Evolutionary conservation across 371 early-diverging fungal species (phyloP), one percentile per base, ranked within the genome.

Genomic region (Mucor saturninus): DNA sequence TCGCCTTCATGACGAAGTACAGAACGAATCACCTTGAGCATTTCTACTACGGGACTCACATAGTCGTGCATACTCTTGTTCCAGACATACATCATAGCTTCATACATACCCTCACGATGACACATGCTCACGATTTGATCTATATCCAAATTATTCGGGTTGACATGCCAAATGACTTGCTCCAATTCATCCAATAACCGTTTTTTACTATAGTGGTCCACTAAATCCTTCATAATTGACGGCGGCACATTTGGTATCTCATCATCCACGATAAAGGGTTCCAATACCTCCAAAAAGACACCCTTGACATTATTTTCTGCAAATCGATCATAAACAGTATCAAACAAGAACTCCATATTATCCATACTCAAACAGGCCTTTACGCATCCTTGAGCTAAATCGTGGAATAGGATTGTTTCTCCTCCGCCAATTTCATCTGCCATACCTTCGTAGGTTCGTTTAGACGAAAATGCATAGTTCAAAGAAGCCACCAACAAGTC

Each of bases 31-130:
- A 89, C 78, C 56, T 83, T 80, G 5, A 94, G 75, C 59, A 94
- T 79, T 53, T 90, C 89, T 28, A 93, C 86, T 4, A 92, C 78
- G 0, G 93, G 93, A 30, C 88, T 88, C n/a, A 91, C 90, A 75
- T 85, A 92, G 64, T 94, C 94, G 4, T 83, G 76, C 73, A 93
- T 82, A 32, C 86, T 86, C 54, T 84, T 73, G 63, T 89, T 92
- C 88, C 90, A 93, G 0, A 92, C 88, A 65, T 89, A 92, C 64
- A 91, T 90, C 71, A 92, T 79, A 1, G 89, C 93, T 48, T 86
- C 87, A 65, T 87, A 89, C 50, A 93, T 73, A 9, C 84, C 80
- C 62, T 88, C 81, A 2, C 81, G 73, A 37, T 84, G 85, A 59
- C 91, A 91, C 46, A 90, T 68, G 13, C 81, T 79, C 5, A 93